Evolutionary conservation across 1,284 basidiomycete genomes (phyloP).

Genomic region (Mycosarcoma mackinlayi): DNA sequence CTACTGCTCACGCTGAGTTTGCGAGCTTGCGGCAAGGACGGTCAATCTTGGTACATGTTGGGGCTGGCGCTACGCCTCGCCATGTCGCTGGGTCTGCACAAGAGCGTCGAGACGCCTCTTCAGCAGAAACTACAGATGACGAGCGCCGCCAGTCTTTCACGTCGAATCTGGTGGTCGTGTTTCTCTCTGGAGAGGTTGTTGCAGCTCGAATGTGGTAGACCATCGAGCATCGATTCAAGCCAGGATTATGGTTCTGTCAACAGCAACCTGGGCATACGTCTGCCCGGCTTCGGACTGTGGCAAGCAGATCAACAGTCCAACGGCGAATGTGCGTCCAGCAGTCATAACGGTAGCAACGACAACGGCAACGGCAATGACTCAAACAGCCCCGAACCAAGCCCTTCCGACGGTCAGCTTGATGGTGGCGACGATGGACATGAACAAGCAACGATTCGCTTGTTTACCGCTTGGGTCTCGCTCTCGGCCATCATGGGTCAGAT

Average conservation of each 20-base stretch:
- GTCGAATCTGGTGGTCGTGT: conserved; percentile 17
- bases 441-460: not conserved
- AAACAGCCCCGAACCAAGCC: too few relatives aligned
- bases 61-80: conserved; percentile 14
- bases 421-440: not conserved
- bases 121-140: not conserved
- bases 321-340: too few relatives aligned
- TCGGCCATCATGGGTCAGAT: conserved; percentile 19
- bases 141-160: not conserved
- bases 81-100: conserved; percentile 16
- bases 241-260: conserved; percentile 2
- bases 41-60: conserved; percentile 14
- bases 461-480: conserved; percentile 16
- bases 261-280: not conserved
- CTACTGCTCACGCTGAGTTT: conserved; percentile 10
- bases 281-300: conserved; percentile 1
- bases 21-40: conserved; percentile 16
- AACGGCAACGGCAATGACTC: too few relatives aligned
- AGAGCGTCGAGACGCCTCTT: conserved; percentile 3
- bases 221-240: conserved; percentile 7
- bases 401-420: not conserved
- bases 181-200: conserved; percentile 11
- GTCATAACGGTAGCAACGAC: not conserved
- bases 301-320: not conserved
- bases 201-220: conserved; percentile 16